Conservation (phyloP, 352 stramenopile species). For the Phytophthora hibernalis region DNA sequence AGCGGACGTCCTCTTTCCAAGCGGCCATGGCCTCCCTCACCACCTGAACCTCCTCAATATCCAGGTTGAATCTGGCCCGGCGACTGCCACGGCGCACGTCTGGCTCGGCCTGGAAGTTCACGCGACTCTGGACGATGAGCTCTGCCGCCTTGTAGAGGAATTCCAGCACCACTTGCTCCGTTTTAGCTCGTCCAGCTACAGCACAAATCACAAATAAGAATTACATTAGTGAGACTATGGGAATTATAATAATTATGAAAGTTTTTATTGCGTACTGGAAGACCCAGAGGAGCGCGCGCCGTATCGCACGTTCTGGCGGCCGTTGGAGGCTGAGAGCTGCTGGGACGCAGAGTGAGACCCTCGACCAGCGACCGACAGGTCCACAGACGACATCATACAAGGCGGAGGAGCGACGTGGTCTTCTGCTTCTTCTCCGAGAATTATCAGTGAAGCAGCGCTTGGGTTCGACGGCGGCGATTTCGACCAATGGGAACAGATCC, state of each 20-base stretch:
- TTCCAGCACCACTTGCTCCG: conserved; percentile 86
- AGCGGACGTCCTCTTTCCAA: conserved; percentile 78
- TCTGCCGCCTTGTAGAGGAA: conserved; percentile 87
- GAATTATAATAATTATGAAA: conserved; percentile 1
- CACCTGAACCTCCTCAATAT: conserved; percentile 80
- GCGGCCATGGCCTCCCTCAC: conserved; percentile 71
- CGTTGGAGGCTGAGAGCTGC: conserved; percentile 11
- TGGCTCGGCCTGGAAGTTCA: conserved; percentile 67
- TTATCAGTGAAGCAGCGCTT: conserved; percentile 22
- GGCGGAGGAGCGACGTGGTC: background rate
- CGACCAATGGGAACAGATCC: background rate
- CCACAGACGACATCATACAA: conserved; percentile 36
- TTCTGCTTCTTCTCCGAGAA: conserved; percentile 13
- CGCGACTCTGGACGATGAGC: conserved; percentile 83
- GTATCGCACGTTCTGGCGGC: conserved; percentile 23
- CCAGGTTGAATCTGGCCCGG: conserved; percentile 81
- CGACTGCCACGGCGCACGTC: conserved; percentile 53
- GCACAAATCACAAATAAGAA: conserved; percentile 7
- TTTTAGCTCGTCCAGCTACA: conserved; percentile 72
- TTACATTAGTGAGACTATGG: background rate
- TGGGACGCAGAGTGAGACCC: background rate
- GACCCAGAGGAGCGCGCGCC: conserved; percentile 17
- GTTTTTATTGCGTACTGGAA: conserved; percentile 2
- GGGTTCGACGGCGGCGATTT: conserved; percentile 2
- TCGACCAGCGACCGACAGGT: conserved; percentile 4